phyloP scores from a whole-genome alignment of 805 yeast species.

The Kuraishia piskuri region DNA sequence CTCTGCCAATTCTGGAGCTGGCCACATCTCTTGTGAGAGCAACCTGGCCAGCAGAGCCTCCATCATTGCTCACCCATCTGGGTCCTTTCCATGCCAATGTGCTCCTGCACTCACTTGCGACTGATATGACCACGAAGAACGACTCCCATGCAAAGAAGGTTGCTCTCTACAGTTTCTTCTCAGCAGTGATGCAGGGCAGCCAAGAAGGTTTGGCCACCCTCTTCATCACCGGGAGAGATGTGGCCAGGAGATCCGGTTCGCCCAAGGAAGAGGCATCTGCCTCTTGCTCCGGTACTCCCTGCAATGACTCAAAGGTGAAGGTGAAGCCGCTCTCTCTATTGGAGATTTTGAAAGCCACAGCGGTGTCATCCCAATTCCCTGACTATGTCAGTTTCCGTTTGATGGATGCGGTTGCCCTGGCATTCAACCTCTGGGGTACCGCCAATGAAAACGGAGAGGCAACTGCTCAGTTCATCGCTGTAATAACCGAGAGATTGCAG shows the following conservation, averaged over 20 bases:
- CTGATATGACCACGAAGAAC: slow-evolving; percentile 50
- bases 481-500: slow-evolving; percentile 32
- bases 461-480: slow-evolving; percentile 16
- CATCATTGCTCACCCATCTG: slow-evolving; percentile 75
- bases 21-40: slow-evolving; percentile 50
- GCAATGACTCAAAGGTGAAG: background rate
- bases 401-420: slow-evolving; percentile 64
- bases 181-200: slow-evolving; percentile 59
- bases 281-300: slow-evolving; percentile 4
- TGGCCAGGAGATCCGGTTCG: slow-evolving; percentile 14
- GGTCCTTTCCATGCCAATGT: slow-evolving; percentile 56
- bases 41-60: slow-evolving; percentile 49
- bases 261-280: slow-evolving; percentile 5
- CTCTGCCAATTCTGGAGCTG: slow-evolving; percentile 34
- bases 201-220: slow-evolving; percentile 74
- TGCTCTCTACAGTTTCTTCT: slow-evolving; percentile 52
- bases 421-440: slow-evolving; percentile 72
- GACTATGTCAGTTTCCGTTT: slow-evolving; percentile 57
- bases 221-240: slow-evolving; percentile 53
- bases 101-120: slow-evolving; percentile 49
- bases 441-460: slow-evolving; percentile 47
- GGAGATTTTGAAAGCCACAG: slow-evolving; percentile 44
- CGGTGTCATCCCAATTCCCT: slow-evolving; percentile 43
- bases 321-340: slow-evolving; percentile 35
- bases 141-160: slow-evolving; percentile 46